These are phyloP conservation scores for Clavispora phyllophila DNA, from an alignment of 805 yeast species.

Conservation along the genomic window DNA sequence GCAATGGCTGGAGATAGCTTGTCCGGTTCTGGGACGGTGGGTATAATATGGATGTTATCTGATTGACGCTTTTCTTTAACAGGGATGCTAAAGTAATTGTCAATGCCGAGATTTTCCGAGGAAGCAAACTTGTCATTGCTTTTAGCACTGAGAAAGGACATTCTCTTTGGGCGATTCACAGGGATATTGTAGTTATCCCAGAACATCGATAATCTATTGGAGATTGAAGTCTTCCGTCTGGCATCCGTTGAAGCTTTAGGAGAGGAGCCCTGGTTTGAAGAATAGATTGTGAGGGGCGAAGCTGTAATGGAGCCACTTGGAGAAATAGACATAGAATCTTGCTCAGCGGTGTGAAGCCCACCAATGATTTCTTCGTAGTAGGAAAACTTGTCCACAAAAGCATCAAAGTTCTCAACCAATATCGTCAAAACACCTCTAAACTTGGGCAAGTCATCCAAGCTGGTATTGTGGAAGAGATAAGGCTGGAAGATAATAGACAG, in stretches of 20 bases:
- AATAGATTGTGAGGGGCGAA: conserved; percentile 13
- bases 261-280: conserved; percentile 10
- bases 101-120: neutral
- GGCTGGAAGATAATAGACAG: conserved; percentile 30
- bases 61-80: neutral
- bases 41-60: neutral
- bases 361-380: conserved; percentile 6
- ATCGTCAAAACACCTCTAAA: conserved; percentile 11
- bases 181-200: conserved; percentile 19
- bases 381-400: conserved; percentile 8
- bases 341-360: conserved; percentile 7
- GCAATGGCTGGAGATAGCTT: neutral
- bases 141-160: conserved; percentile 6
- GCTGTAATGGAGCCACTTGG: conserved; percentile 8
- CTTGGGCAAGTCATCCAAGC: conserved; percentile 9
- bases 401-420: conserved; percentile 15
- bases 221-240: conserved; percentile 14
- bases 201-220: conserved; percentile 14
- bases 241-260: conserved; percentile 2
- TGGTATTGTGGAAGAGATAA: conserved; percentile 19
- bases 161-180: conserved; percentile 14
- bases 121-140: neutral
- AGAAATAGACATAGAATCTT: conserved; percentile 5
- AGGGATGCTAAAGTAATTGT: neutral
- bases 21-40: neutral